Percentiles rank a stretch among this genome's conserved stretches.
Conservation (phyloP, 441 rosid genomes). For the Erodium trifolium region DNA sequence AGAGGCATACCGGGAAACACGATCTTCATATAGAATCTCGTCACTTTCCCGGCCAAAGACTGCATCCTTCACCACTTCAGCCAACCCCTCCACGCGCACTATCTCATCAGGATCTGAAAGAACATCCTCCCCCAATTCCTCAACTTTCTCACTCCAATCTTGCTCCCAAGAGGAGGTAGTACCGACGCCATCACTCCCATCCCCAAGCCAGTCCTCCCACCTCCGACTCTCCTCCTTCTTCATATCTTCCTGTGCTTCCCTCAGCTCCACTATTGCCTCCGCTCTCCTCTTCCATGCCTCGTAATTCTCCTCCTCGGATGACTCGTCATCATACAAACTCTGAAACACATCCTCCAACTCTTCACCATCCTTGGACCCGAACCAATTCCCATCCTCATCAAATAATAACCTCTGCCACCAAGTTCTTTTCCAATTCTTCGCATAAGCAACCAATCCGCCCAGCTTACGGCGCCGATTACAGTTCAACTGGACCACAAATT, state of each 20-base stretch:
- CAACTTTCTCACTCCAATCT: constrained; percentile 33
- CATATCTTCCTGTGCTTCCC: constrained; percentile 75
- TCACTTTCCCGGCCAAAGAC: constrained; percentile 72
- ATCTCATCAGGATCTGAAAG: constrained; percentile 34
- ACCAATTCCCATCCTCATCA: constrained; percentile 82
- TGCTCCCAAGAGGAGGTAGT: constrained; percentile 39
- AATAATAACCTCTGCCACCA: constrained; percentile 88
- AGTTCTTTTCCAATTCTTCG: constrained; percentile 42
- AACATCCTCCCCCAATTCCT: constrained; percentile 24
- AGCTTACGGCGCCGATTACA: constrained; percentile 26
- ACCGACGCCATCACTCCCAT: constrained; percentile 28
- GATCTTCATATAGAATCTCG: constrained; percentile 78
- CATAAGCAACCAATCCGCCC: constrained; percentile 42
- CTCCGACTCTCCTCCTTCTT: constrained; percentile 60
- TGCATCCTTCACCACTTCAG: constrained; percentile 55
- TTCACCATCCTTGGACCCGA: constrained; percentile 62
- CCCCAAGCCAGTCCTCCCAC: constrained; percentile 96
- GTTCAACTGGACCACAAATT: constrained; percentile 20
- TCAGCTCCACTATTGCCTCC: constrained; percentile 83
- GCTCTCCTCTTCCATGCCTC: constrained; percentile 93
- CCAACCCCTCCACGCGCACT: constrained; percentile 50
- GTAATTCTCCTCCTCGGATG: constrained; percentile 57
- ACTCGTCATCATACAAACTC: constrained; percentile 34
- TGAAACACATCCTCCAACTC: constrained; percentile 37
- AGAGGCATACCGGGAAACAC: constrained; percentile 75